Base-by-base conservation (phyloP, 805 yeast species). In the Wickerhamomyces canadensis region DNA sequence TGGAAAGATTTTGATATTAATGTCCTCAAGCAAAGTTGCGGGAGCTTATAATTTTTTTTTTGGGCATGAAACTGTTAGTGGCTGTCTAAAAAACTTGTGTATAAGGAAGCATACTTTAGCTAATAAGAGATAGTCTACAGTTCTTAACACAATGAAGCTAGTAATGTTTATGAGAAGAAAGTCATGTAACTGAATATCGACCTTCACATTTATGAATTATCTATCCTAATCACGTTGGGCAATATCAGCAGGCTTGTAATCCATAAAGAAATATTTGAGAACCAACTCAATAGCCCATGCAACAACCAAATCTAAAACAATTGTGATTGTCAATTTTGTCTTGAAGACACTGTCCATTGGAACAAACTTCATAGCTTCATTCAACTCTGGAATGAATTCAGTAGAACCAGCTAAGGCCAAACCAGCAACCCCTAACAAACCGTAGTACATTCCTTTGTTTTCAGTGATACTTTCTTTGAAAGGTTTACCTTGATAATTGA, bases 401-500 rank as follows among this genome's bases (percentile, higher is more conserved):
- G 98, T 88, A 5, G 97, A 80, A 13, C 98, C 96, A 10, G 91
- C 74, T 40, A 93, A 62, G 2, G 97, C 95, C 53, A 93, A 72
- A 28, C 75, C 86, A 18, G 95, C 83, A 48, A 91, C 97, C 48
- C 96, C 96, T 26, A 91, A 58, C 40, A 93, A 72, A 18, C 98
- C 98, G 51, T 86, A 91, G 66, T 83, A 91, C 98, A 93, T 93
- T 48, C 97, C 98, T 64, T 81, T 84, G 66, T 93, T 93, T 61
- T 84, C 95, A 37, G 69, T 70, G 52, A 93, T 83, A 40, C 86
- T 78, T 65, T 93, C 96, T 61, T 95, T 82, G 69, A 93, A 93
- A 38, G 98, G 98, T 50, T 84, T 80, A 38, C 98, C 98, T 67
- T 87, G 95, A 64, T 93, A 93, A 66, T 93, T 93, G 41, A 93